Evolutionary conservation across 495 filamentous ascomycete genomes (phyloP).

Genomic region (Talaromyces wortmannii): DNA sequence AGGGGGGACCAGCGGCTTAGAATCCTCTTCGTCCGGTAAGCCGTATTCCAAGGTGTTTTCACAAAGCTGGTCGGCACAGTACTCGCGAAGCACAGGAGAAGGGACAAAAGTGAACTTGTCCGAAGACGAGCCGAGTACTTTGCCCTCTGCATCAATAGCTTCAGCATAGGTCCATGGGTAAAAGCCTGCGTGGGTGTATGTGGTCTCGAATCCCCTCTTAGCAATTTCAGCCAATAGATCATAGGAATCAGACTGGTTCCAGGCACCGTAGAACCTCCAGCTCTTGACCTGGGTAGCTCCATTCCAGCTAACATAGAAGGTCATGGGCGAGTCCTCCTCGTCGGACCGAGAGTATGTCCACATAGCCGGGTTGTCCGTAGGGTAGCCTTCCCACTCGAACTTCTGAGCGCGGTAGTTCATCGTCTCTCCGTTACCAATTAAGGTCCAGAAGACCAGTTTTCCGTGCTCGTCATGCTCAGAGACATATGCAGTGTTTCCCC

Average conservation of each 20-base stretch:
- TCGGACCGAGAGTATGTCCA: conserved; percentile 31
- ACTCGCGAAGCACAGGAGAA: conserved; percentile 26
- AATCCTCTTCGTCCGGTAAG: conserved; percentile 24
- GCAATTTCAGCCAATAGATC: conserved; percentile 19
- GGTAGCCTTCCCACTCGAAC: conserved; percentile 37
- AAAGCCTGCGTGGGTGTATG: conserved; percentile 22
- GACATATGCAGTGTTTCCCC: conserved; percentile 51
- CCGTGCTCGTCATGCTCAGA: conserved; percentile 53
- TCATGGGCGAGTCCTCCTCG: conserved; percentile 20
- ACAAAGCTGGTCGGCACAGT: conserved; percentile 25
- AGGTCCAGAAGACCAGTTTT: conserved; percentile 40
- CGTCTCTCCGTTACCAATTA: conserved; percentile 23
- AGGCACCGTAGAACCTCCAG: conserved; percentile 35
- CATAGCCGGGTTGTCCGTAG: conserved; percentile 35
- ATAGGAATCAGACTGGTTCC: conserved; percentile 24
- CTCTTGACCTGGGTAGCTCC: conserved; percentile 34
- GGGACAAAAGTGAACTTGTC: conserved; percentile 35
- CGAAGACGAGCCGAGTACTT: conserved; percentile 25
- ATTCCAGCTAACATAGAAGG: conserved; percentile 43
- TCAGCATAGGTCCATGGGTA: conserved; percentile 30
- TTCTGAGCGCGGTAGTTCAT: conserved; percentile 42
- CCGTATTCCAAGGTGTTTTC: conserved; percentile 26
- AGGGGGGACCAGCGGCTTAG: conserved; percentile 22
- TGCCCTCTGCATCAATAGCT: conserved; percentile 25
- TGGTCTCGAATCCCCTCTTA: conserved; percentile 36